These are phyloP conservation scores for Coemansia asiatica DNA, from an alignment of 192 early-diverging fungal genomes.

Conservation along the genomic window DNA sequence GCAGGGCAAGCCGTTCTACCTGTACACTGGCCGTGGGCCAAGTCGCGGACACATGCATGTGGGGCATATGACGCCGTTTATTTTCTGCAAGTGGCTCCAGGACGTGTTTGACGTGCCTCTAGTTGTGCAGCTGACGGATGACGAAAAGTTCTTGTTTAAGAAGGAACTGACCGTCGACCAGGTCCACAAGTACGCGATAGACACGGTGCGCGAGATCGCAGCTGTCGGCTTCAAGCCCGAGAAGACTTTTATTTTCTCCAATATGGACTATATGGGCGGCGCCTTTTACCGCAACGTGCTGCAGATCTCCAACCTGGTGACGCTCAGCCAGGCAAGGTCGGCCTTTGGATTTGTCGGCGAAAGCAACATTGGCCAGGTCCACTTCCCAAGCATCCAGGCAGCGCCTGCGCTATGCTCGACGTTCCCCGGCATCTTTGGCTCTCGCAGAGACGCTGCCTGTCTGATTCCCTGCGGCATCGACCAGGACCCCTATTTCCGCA, in stretches of 20 bases:
- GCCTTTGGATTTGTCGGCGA: slow-evolving; percentile 91
- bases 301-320: slow-evolving; percentile 84
- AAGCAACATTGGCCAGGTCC: slow-evolving; percentile 88
- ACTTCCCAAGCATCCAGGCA: slow-evolving; percentile 92
- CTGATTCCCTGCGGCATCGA: slow-evolving; percentile 98
- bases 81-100: slow-evolving; percentile 98
- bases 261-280: slow-evolving; percentile 88
- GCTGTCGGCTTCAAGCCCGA: slow-evolving; percentile 92
- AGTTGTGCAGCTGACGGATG: slow-evolving; percentile 97
- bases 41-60: slow-evolving; percentile 90
- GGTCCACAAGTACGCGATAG: slow-evolving; percentile 66
- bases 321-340: slow-evolving; percentile 75
- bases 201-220: slow-evolving; percentile 93
- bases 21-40: slow-evolving; percentile 98
- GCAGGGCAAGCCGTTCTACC: slow-evolving; percentile 93
- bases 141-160: slow-evolving; percentile 99
- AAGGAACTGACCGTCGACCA: slow-evolving; percentile 81
- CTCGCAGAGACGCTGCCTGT: slow-evolving; percentile 85
- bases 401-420: slow-evolving; percentile 93
- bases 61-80: slow-evolving; percentile 95
- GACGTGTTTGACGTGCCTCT: slow-evolving; percentile 93
- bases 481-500: slow-evolving; percentile 98
- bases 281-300: slow-evolving; percentile 94
- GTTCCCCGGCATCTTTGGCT: slow-evolving; percentile 96
- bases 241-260: slow-evolving; percentile 96